Evolutionary conservation across 202 grass and related monocot genomes (phyloP), one percentile per base, ranked within the genome.

Genomic region (Carex arenaria): DNA sequence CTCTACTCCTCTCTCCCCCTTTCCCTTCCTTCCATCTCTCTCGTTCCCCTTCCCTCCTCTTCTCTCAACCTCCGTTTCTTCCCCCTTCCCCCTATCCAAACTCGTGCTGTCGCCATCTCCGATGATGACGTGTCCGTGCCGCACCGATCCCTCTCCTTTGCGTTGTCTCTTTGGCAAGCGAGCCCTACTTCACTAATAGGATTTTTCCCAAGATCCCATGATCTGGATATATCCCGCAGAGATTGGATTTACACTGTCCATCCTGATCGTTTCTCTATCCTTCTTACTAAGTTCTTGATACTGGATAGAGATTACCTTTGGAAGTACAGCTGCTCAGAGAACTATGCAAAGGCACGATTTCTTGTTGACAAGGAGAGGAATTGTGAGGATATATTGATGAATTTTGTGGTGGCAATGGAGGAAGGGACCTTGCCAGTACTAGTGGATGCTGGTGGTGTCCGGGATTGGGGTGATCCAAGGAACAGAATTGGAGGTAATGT

Each of bases 321-420:
- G 82, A 60, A 5, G n/a, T 98, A 95, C 88, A 91, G 89, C 26
- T 98, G 95, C 86, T 91, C 89, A 38, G 83, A 82, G 52, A 83
- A 87, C 64, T 86, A 95, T 34, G 88, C 86, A 14, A 80, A 87
- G 3, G 87, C 87, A 38, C 92, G 89, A 42, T 79, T 79, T 45
- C 66, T 89, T 36, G 93, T 98, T 30, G 91, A 98, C 51, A 61
- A 82, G 42, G 86, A 87, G 80, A 85, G 91, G 79, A 98, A 98
- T 84, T 95, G 88, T 85, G 93, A 95, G 89, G 95, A 98, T 85
- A 92, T 98, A 67, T 87, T 98, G 22, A 95, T 98, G 93, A 98
- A 95, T 87, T 98, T 98, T 83, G 87, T 98, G 57, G 89, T 87
- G 45, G 82, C 89, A 14, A 85, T 84, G 67, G 88, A 49, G 86